Evolutionary conservation across 495 filamentous ascomycete genomes (phyloP).

Genomic region (Xylaria castorea): DNA sequence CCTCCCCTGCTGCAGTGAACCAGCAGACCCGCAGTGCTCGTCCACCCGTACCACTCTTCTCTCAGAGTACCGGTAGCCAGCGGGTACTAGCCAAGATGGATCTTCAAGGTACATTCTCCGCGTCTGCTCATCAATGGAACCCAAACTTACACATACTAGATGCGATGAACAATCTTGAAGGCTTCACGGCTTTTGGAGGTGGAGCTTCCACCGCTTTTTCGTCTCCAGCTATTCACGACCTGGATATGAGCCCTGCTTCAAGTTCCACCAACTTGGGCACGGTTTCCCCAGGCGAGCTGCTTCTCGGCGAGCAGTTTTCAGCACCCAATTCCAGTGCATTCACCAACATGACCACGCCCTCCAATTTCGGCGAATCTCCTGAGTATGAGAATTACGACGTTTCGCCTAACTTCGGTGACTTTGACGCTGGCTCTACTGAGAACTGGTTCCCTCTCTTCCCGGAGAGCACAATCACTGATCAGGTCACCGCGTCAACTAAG

Average conservation of each 20-base stretch:
- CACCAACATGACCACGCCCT: conserved; percentile 85
- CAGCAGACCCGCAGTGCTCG: conserved; percentile 53
- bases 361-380: conserved; percentile 76
- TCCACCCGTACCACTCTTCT: conserved; percentile 61
- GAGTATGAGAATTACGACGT: conserved; percentile 72
- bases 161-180: conserved; percentile 52
- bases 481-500: conserved; percentile 41
- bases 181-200: conserved; percentile 60
- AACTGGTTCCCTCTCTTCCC: conserved; percentile 77
- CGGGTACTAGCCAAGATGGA: conserved; percentile 55
- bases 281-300: conserved; percentile 85
- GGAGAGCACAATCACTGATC: conserved; percentile 35
- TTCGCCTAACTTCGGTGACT: conserved; percentile 71
- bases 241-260: conserved; percentile 47
- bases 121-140: conserved; percentile 28
- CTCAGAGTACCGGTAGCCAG: conserved; percentile 55
- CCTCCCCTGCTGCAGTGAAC: conserved; percentile 52
- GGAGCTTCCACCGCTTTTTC: conserved; percentile 58
- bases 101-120: conserved; percentile 48
- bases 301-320: conserved; percentile 70
- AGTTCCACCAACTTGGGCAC: conserved; percentile 65
- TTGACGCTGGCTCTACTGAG: conserved; percentile 47
- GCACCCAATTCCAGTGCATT: conserved; percentile 83
- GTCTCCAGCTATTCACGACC: conserved; percentile 58
- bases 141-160: conserved; percentile 55